These are phyloP conservation scores for Triangularia verruculosa DNA, from an alignment of 2,329 filamentous ascomycete species.

Conservation along the genomic window DNA sequence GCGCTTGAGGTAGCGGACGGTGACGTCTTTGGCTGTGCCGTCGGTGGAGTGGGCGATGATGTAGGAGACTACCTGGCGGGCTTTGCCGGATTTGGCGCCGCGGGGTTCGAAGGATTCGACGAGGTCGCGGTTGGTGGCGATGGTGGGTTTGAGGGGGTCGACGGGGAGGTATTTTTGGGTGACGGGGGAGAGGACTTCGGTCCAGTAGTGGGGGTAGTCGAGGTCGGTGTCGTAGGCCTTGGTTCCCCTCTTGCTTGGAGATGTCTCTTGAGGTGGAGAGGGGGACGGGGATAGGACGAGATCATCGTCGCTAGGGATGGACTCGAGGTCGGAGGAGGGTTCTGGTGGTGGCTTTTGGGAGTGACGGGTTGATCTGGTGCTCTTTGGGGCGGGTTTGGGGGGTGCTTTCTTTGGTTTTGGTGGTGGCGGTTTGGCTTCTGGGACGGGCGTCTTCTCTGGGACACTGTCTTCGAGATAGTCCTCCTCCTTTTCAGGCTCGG, in stretches of 20 bases:
- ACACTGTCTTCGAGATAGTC: slow-evolving; percentile 1
- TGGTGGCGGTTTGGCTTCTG: slow-evolving; percentile 14
- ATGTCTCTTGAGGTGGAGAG: slow-evolving; percentile 24
- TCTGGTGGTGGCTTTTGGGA: slow-evolving; percentile 2
- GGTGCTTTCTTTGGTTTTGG: slow-evolving; percentile 19
- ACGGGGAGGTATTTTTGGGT: slow-evolving; percentile 77
- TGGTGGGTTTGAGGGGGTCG: slow-evolving; percentile 66
- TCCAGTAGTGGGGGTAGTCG: slow-evolving; percentile 87
- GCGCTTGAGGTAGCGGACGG: slow-evolving; percentile 81
- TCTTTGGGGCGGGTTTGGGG: slow-evolving; percentile 19
- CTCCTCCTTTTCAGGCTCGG: slow-evolving; percentile 49
- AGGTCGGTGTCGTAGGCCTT: slow-evolving; percentile 67
- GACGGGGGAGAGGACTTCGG: slow-evolving; percentile 79
- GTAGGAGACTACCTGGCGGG: slow-evolving; percentile 88
- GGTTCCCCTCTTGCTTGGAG: slow-evolving; percentile 40
- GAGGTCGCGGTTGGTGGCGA: slow-evolving; percentile 70
- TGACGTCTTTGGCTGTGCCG: slow-evolving; percentile 91
- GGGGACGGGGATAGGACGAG: slow-evolving; percentile 50
- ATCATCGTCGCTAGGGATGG: slow-evolving; percentile 55
- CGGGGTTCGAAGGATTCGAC: slow-evolving; percentile 76
- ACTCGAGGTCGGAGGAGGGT: slow-evolving; percentile 44
- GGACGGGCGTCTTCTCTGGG: slow-evolving; percentile 24
- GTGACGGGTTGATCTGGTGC: background rate
- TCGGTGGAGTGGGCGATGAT: slow-evolving; percentile 79
- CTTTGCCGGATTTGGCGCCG: slow-evolving; percentile 77